Conservation (phyloP, 2,329 filamentous ascomycete genomes). For the Beauveria bassiana region DNA sequence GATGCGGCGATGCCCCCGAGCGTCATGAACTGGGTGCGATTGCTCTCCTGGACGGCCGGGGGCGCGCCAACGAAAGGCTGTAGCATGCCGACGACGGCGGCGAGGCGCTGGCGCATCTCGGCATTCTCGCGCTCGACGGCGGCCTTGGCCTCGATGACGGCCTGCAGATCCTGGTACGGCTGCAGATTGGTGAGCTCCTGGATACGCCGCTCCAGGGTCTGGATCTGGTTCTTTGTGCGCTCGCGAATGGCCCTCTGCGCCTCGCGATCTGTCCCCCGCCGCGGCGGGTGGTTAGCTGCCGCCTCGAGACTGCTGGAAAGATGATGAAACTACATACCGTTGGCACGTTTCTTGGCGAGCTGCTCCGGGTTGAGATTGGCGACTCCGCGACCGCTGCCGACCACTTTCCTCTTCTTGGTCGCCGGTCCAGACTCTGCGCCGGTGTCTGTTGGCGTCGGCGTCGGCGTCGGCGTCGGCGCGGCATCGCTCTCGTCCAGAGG, state of each 20-base stretch:
- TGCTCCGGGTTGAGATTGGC: slow-evolving; percentile 67
- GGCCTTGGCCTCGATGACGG: slow-evolving; percentile 67
- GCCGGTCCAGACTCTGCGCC: neutral
- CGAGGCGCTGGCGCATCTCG: slow-evolving; percentile 63
- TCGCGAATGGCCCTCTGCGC: slow-evolving; percentile 80
- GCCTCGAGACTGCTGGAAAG: too few relatives aligned
- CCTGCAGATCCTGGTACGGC: slow-evolving; percentile 76
- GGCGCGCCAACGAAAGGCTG: slow-evolving; percentile 44
- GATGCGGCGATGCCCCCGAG: neutral
- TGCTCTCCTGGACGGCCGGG: too few relatives aligned
- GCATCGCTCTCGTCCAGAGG: slow-evolving; percentile 5
- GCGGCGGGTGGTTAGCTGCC: too few relatives aligned
- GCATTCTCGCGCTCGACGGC: slow-evolving; percentile 70
- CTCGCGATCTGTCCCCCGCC: slow-evolving; percentile 54
- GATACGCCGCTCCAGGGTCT: slow-evolving; percentile 64
- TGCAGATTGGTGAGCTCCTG: slow-evolving; percentile 70
- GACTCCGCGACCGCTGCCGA: slow-evolving; percentile 40
- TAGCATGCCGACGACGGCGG: slow-evolving; percentile 55
- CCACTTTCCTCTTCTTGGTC: slow-evolving; percentile 39
- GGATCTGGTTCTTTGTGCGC: slow-evolving; percentile 73
- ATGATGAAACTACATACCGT: slow-evolving; percentile 32
- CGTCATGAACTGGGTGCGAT: too few relatives aligned
- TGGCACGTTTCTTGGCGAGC: slow-evolving; percentile 58
- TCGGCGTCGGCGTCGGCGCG: neutral
- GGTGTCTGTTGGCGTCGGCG: neutral